Evolutionary conservation across 345 rosid genomes (phyloP), one percentile per base, ranked within the genome.

Genomic region (Triadica sebifera): DNA sequence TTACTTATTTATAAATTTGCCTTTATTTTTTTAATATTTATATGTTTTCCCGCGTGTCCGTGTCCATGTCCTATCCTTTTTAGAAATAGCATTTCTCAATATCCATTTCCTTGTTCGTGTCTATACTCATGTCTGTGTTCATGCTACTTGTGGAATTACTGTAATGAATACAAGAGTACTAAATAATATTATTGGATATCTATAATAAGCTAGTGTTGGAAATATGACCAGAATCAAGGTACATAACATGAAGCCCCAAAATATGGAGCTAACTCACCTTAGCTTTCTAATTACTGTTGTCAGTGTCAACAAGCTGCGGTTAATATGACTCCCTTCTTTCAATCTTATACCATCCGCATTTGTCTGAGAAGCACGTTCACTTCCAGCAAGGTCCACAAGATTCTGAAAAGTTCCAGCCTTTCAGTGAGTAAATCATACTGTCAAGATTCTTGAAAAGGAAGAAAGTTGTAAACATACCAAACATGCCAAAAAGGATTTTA

Each of bases 341-440:
- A 92, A 82, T 80, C 97, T 86, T 64, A 81, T 75, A 51, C 97
- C 97, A 85, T 83, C 90, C 12, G 96, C 88, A 67, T 90, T 89
- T 78, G 98, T 94, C 82, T 90, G 96, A 74, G 88, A 85, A 64
- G 86, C 92, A 71, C 97, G 97, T 77, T 94, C 98, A 76, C 98
- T 94, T 78, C 98, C 98, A 79, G 98, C 98, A 70, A 94, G 97
- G 84, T 94, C 98, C 76, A 94, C 98, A 59, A 94, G 93, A 84
- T 94, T 94, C 98, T 93, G 89, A 74, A 79, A 66, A 71, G 46
- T 77, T 82, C 53, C 25, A 62, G 64, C 57, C 11, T 34, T 29
- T 70, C 58, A 67, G 61, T 74, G 56, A 74, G 64, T 72, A 13
- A 45, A 57, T 55, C 9, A 17, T 56, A 49, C 50, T 8, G 8